Base-by-base conservation (phyloP, 352 stramenopile genomes). In the Globisporangium uncinulatum region DNA sequence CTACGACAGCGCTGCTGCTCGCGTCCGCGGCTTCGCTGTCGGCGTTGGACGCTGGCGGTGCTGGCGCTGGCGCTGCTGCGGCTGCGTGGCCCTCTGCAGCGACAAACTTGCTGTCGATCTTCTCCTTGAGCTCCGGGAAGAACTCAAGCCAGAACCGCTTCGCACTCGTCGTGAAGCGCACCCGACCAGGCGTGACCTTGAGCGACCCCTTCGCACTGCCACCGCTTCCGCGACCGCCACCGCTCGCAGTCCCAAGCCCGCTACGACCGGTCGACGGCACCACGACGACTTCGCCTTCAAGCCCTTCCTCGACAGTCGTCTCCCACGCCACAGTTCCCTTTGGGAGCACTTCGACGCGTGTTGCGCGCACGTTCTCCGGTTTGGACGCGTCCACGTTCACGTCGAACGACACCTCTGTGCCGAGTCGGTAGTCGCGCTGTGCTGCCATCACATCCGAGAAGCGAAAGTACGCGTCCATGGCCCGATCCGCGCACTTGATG, bases 401-500 rank as follows among this genome's bases (percentile, higher is more conserved):
- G 44, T 91, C 80, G 62, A 93, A 93, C 10, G 80, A 77, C 37
- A 89, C 76, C 56, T 93, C 83, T 0, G 70, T 81, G 52, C 74
- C 77, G 39, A 64, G 54, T 6, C 69, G 76, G 44, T 90, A 74
- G 60, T 78, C 73, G 11, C 69, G 69, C 44, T 50, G 65, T 21
- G 70, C 61, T 29, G 69, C 77, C 70, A 93, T 86, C 5, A 93
- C 80, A 56, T 93, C 83, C 13, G 73, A 73, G 43, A 93, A 85
- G 42, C 80, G 76, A 49, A 93, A 93, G 61, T 88, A 93, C 29
- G 80, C 80, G 41, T 93, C 83, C 1, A 59, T 61, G 1, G 63
- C 59, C n/a, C 83, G 75, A 31, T 93, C 80, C 0, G 76, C 75
- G 43, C 79, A 91, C 62, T 89, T 88, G 59, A 93, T 89, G 57